Evolutionary conservation across 1,284 basidiomycete species (phyloP).

Genomic region (Ustilago loliicola): DNA sequence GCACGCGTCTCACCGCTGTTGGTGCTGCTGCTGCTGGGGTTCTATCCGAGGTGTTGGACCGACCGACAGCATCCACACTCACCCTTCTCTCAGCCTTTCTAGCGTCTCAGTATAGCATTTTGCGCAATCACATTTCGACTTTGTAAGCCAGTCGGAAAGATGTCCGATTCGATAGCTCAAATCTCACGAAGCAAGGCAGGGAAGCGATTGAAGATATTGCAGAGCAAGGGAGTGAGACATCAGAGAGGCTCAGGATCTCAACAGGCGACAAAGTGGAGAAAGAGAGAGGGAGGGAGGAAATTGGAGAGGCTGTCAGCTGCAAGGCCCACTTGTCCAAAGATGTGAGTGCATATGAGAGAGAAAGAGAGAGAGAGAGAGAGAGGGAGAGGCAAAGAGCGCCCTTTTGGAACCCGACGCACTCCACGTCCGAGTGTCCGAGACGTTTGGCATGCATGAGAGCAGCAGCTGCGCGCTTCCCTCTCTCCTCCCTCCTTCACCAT

Average conservation of each 20-base stretch:
- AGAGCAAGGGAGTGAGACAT: no score
- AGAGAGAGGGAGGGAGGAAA: neutral
- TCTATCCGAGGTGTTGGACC: conserved; percentile 6
- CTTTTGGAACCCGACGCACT: conserved; percentile 33
- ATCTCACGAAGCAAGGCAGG: no score
- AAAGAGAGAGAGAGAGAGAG: neutral
- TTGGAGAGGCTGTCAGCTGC: conserved; percentile 9
- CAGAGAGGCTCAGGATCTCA: neutral
- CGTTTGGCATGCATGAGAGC: conserved; percentile 41
- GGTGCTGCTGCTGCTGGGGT: neutral
- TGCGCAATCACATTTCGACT: no score
- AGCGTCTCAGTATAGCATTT: no score
- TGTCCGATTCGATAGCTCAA: no score
- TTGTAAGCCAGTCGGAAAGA: no score
- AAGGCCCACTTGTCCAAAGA: conserved; percentile 2
- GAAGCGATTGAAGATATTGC: no score
- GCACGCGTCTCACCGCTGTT: neutral
- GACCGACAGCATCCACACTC: neutral
- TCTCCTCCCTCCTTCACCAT: neutral
- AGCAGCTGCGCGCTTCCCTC: neutral
- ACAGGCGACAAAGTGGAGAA: neutral
- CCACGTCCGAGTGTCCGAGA: conserved; percentile 51
- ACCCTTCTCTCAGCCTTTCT: neutral
- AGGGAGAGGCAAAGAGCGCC: neutral
- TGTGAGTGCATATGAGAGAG: neutral